phyloP scores from a whole-genome alignment of 2,329 filamentous ascomycete genomes.

The Lasiodiplodia gonubiensis region DNA sequence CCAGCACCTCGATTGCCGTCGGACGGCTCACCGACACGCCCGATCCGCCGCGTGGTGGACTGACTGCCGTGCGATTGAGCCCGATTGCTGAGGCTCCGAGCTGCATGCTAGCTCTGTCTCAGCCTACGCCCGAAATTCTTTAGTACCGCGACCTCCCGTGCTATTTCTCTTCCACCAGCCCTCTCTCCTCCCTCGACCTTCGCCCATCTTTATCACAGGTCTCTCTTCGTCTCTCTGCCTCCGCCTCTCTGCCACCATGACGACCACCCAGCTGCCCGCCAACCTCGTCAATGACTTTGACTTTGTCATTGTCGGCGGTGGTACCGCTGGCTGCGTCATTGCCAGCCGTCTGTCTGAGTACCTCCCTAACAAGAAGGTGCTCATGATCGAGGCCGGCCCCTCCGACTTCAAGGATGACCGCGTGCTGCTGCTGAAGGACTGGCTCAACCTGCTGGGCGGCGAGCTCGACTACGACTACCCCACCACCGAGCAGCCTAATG shows the following conservation, averaged over 20 bases:
- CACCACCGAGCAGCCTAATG: conserved; percentile 87
- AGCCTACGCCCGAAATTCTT: conserved; percentile 16
- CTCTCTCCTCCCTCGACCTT: conserved; percentile 25
- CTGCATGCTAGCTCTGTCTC: conserved; percentile 11
- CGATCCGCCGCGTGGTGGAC: conserved; percentile 16
- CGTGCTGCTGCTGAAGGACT: conserved; percentile 84
- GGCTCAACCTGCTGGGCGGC: conserved; percentile 82
- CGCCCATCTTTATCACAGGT: conserved; percentile 11
- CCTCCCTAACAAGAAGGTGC: conserved; percentile 78
- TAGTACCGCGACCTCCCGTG: conserved; percentile 17
- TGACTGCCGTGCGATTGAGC: conserved; percentile 22
- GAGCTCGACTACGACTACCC: conserved; percentile 90
- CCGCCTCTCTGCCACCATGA: conserved; percentile 53
- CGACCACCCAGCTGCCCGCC: conserved; percentile 70
- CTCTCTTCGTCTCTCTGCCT: conserved; percentile 14
- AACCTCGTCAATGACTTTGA: conserved; percentile 73
- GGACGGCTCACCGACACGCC: conserved; percentile 22
- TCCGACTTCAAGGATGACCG: conserved; percentile 89
- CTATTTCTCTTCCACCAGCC: background rate
- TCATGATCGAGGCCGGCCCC: conserved; percentile 86
- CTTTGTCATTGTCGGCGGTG: conserved; percentile 85
- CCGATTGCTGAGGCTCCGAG: background rate
- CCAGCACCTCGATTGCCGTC: conserved; percentile 10
- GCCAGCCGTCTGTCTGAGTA: conserved; percentile 81
- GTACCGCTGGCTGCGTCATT: conserved; percentile 85